Evolutionary conservation across 139 green algal species (phyloP).

Genomic region (Chlorella vulgaris): DNA sequence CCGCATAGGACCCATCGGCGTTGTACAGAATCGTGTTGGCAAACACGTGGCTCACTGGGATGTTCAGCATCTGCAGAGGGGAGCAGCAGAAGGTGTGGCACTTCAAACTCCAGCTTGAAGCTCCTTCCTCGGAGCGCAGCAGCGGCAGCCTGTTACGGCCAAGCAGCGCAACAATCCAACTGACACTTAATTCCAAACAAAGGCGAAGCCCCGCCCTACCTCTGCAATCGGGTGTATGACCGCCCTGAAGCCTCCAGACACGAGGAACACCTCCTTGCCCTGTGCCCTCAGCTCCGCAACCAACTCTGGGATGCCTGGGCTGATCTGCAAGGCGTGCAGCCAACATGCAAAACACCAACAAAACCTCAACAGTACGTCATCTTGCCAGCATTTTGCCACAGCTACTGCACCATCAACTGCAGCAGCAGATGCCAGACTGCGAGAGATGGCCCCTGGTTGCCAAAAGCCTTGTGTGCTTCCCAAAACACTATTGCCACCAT

Average conservation of each 20-base stretch:
- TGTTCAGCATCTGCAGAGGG: slow-evolving; percentile 62
- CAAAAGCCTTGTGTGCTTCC: not conserved
- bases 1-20: slow-evolving; percentile 81
- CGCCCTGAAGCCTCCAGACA: slow-evolving; percentile 94
- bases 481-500: not conserved
- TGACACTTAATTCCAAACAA: not conserved
- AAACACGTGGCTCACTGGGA: slow-evolving; percentile 86
- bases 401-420: no score
- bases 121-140: not conserved
- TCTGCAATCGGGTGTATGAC: slow-evolving; percentile 96
- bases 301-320: slow-evolving; percentile 88
- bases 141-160: not conserved
- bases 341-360: no score
- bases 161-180: no score
- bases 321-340: slow-evolving; percentile 44
- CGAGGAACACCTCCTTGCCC: slow-evolving; percentile 88
- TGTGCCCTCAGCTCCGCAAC: slow-evolving; percentile 65
- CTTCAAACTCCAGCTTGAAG: no score
- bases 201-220: not conserved
- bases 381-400: no score
- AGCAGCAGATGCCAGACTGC: no score
- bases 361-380: no score
- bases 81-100: not conserved
- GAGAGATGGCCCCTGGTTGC: not conserved
- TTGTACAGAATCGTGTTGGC: slow-evolving; percentile 95